Percentiles rank a stretch among this genome's conserved stretches.
phyloP scores from a whole-genome alignment of 257 asterid species.

The Solanum clarkiae region DNA sequence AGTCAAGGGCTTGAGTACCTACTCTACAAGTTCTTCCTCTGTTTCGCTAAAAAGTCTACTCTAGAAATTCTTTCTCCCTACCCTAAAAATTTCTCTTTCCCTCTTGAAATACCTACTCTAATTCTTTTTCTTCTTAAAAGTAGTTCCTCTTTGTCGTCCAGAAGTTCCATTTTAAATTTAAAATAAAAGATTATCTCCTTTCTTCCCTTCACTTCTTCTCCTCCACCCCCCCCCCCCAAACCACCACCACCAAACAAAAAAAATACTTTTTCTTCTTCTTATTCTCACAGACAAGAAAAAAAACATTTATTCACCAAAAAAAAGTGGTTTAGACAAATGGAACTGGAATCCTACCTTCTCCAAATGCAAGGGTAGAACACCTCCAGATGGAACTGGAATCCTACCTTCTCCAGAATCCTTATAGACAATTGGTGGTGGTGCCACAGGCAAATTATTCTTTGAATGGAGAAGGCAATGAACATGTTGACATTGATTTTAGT shows the following conservation, averaged over 20 bases:
- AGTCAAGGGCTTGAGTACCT: not conserved
- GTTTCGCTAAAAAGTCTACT: not conserved
- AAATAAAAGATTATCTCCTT: not conserved
- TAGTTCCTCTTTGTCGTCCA: not conserved
- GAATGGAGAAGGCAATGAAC: no score
- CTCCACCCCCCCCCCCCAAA: no score
- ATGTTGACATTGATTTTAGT: no score
- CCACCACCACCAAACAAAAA: no score
- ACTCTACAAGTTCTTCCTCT: not conserved
- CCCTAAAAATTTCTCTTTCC: not conserved
- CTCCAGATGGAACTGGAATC: no score
- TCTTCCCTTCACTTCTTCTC: not conserved
- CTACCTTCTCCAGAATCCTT: conserved; percentile 26
- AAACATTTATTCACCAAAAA: no score
- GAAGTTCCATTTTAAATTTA: not conserved
- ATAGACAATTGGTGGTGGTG: conserved; percentile 49
- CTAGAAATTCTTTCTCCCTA: not conserved
- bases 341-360: no score
- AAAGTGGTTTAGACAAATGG: no score
- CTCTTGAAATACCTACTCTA: not conserved
- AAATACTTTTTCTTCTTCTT: no score
- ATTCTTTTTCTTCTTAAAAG: not conserved
- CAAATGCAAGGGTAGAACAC: no score
- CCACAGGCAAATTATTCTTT: conserved; percentile 22
- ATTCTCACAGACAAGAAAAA: no score